Evolutionary conservation across 2,329 filamentous ascomycete genomes (phyloP).

Genomic region (Colletotrichum sojae): DNA sequence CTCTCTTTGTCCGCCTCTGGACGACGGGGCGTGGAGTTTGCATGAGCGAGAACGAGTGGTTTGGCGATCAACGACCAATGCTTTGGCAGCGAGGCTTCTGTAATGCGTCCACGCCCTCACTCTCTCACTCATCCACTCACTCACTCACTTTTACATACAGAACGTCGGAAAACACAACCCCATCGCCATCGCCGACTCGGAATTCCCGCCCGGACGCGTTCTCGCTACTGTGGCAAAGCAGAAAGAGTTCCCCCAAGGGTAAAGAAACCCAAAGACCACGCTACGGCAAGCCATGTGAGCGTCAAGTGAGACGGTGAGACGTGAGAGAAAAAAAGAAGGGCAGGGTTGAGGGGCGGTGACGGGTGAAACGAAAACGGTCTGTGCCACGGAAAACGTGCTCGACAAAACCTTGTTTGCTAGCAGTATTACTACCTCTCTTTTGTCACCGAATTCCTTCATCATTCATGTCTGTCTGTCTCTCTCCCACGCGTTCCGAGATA

Average conservation of each 20-base stretch:
- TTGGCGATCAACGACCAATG: constrained; percentile 21
- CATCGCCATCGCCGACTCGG: not conserved
- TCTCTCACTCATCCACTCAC: no score
- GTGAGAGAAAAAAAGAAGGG: not conserved
- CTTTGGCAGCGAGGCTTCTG: constrained; percentile 20
- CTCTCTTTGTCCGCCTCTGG: not conserved
- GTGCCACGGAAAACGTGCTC: constrained; percentile 32
- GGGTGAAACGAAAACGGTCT: constrained; percentile 38
- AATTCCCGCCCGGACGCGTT: constrained; percentile 3
- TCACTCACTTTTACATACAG: no score
- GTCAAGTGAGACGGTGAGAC: constrained; percentile 18
- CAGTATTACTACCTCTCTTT: not conserved
- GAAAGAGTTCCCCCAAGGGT: not conserved
- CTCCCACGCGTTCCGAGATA: constrained; percentile 10
- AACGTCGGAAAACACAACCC: constrained; percentile 21
- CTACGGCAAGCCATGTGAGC: constrained; percentile 24
- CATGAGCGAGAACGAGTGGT: constrained; percentile 3
- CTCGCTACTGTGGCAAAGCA: not conserved
- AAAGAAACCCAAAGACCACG: not conserved
- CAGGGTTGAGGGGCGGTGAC: constrained; percentile 26
- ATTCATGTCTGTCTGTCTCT: not conserved
- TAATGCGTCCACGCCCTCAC: not conserved
- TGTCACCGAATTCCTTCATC: not conserved
- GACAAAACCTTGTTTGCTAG: constrained; percentile 28
- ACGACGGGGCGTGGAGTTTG: constrained; percentile 17